Evolutionary conservation across 768 basidiomycete species (phyloP), one percentile per base, ranked within the genome.

Genomic region (Pleurotus sapidus): DNA sequence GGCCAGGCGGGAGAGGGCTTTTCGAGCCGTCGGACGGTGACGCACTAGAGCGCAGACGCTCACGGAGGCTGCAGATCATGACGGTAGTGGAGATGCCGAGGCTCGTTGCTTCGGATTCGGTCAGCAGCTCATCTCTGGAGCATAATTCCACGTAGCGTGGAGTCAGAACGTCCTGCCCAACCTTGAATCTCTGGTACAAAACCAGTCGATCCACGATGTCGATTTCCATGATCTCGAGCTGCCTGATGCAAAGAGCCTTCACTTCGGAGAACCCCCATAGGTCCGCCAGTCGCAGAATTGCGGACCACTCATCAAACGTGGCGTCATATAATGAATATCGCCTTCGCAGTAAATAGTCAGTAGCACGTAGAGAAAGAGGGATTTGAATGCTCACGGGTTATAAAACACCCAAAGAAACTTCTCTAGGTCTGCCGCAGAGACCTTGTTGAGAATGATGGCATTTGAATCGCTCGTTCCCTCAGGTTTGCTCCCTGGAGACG

Each of bases 261-360:
- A 87, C 77, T 45, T 83, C 77, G 0, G 59, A 60, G 58, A 89
- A 89, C 0, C 61, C 40, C 87, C 86, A 91, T 3, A 71, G 64
- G 15, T 80, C 70, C 0, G 87, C 74, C 0, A 89, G 80, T 1
- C 63, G 66, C 0, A 90, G 67, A 45, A 91, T 81, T 0, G 68
- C 70, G 0, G 70, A 67, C 89, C 89, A 91, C 7, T 80, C 78
- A 0, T 75, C 70, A 0, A 79, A 68, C 0, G 67, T 63, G 1
- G 82, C 81, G 6, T 78, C 73, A 49, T 87, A 86, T 1, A 82
- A 67, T 0, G 83, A 81, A 62, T 85, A 87, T 46, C 68, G 73
- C 0, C 87, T 89, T 61, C 0, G 17, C 38, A 43, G 24, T 27
- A 1, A 38, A n/a, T 15, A 55, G 11, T 38, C 17, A n/a, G 43